Evolutionary conservation across 2,329 filamentous ascomycete genomes (phyloP).

Genomic region (Paracamarosporium sp.): DNA sequence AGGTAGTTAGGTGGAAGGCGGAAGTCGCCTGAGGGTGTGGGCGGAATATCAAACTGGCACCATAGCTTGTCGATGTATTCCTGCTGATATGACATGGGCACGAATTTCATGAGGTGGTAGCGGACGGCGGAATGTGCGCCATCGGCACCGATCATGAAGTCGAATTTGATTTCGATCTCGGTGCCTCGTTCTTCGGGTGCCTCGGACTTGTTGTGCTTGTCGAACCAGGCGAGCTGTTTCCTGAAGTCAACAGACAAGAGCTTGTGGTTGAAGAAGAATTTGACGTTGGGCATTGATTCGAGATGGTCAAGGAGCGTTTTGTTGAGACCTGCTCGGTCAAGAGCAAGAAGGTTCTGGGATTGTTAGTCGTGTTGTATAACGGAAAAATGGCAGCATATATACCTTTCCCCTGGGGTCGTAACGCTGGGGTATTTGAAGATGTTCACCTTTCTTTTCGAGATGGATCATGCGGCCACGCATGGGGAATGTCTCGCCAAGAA

Average conservation of each 20-base stretch:
- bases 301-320: conserved; percentile 82
- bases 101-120: conserved; percentile 95
- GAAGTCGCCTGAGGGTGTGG: conserved; percentile 64
- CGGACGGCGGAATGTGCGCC: conserved; percentile 91
- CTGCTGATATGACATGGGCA: conserved; percentile 88
- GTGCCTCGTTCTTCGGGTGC: conserved; percentile 27
- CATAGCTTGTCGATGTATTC: conserved; percentile 96
- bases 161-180: conserved; percentile 86
- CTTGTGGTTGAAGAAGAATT: conserved; percentile 91
- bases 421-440: conserved; percentile 81
- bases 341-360: conserved; percentile 78
- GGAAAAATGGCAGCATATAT: conserved; percentile 34
- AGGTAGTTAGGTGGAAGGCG: conserved; percentile 89
- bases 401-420: conserved; percentile 91
- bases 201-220: conserved; percentile 53
- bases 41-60: conserved; percentile 90
- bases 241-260: conserved; percentile 88
- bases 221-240: conserved; percentile 84
- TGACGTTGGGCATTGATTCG: conserved; percentile 85
- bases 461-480: conserved; percentile 99
- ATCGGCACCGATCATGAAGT: conserved; percentile 92
- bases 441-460: conserved; percentile 67
- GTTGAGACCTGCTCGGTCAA: conserved; percentile 85
- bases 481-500: conserved; percentile 81
- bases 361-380: conserved; percentile 10